Evolutionary conservation across 2,329 filamentous ascomycete genomes (phyloP), one percentile per base, ranked within the genome.

Genomic region (Fusarium vanettenii): DNA sequence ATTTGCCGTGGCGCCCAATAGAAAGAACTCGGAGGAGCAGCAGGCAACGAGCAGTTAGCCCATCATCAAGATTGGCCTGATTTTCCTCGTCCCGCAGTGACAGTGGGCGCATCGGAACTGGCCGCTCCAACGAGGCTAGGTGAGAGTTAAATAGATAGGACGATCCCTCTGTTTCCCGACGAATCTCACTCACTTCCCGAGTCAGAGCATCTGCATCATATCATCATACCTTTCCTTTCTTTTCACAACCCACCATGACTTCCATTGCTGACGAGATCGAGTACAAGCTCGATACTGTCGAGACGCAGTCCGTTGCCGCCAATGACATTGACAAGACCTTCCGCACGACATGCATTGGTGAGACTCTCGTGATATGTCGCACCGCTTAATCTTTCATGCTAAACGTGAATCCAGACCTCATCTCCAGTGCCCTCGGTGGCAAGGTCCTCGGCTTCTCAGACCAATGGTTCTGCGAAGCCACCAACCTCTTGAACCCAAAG

Each of bases 391-490:
- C 50, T 14, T 48, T 25, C 14, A 55, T 67, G 22, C 65, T 67
- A 20, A 67, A 27, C 48, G 11, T 33, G 27, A 37, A 11, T 43
- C 20, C 70, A 92, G 91, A 92, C 79, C 84, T 93, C 60, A 83
- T 92, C 65, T 92, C 90, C 48, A 87, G 87, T 8, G 84, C 89
- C 8, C 82, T 93, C 52, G 91, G 90, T 71, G 90, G 91, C 68
- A 91, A 89, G 80, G 85, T 93, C 67, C 86, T 93, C 20, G 92
- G 86, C 66, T 91, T 88, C 81, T 93, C 91, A 59, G 89, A 93
- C 80, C 85, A 93, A 83, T 93, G 90, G 90, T 93, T 93, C 79
- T 91, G 91, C 50, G 89, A 91, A 75, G 91, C 91, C 25, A 79
- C 85, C 67, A 93, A 93, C 81, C 86, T 93, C 67, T 81, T 93